Base-by-base conservation (phyloP, 1,284 basidiomycete species). In the Cystobasidiaceae sp. region DNA sequence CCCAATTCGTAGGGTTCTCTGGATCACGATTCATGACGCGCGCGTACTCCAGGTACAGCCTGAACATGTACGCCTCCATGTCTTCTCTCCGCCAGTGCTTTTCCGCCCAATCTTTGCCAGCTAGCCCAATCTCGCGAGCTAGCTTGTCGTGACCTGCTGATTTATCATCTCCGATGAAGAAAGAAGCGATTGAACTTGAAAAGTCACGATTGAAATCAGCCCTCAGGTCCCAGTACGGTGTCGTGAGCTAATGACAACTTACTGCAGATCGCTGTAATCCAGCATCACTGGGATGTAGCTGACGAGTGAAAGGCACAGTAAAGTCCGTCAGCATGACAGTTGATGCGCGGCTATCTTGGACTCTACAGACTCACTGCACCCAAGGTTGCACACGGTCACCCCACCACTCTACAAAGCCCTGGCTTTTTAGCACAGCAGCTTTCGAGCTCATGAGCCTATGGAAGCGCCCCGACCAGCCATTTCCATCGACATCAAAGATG, bases 231-330 rank as follows among this genome's bases (percentile, higher is more conserved):
- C 21, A 7, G 8, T 19, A 44, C 15, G 11, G 34, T 17, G 44
- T 13, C 6, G 25, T 43, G 28, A 6, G 13, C 43, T 32, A 28
- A 17, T 19, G 27, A 41, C 7, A 5, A 70, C 75, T 70, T 54
- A 76, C 75, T 77, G 80, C 5, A 82, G 69, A 67, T 81, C 81
- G 11, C 77, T 76, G 57, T 80, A 80, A 71, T 82, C 80, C 34
- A 78, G 67, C 69, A 78, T 75, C 50, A 79, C 72, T 4, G 80
- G 80, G 4, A 75, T 68, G 41, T 67, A 69, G 62, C 66, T 67
- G 32, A 7, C 28, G 2, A 30, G 17, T n/a, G 34, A 51, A 41
- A 21, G 9, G 15, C 9, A 9, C 11, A 11, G 17, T 56, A 23
- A 44, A 23, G 5, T 33, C n/a, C 9, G 2, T 28, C 2, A 21